Evolutionary conservation across 1,284 basidiomycete species (phyloP).

Genomic region (Malassezia furfur): DNA sequence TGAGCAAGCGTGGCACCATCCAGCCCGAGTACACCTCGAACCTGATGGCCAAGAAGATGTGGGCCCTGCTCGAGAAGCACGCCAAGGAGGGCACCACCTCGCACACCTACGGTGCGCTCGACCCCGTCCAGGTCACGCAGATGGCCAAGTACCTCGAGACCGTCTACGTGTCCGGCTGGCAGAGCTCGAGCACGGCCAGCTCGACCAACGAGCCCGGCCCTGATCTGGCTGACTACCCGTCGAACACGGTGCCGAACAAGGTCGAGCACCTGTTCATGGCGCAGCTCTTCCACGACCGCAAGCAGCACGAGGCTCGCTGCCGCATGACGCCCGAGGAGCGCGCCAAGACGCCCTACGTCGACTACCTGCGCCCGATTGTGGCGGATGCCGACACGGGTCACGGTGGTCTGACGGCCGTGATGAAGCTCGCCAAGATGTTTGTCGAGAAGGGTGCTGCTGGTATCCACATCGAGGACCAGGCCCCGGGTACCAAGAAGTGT

Average conservation of each 20-base stretch:
- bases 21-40: constrained; percentile 77
- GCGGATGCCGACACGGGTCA: constrained; percentile 58
- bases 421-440: constrained; percentile 89
- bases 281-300: constrained; percentile 47
- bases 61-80: constrained; percentile 57
- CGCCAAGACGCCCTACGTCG: constrained; percentile 43
- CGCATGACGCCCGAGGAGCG: constrained; percentile 32
- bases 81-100: constrained; percentile 57
- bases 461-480: constrained; percentile 83
- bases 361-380: constrained; percentile 46
- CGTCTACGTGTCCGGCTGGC: constrained; percentile 49
- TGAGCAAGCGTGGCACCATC: constrained; percentile 83
- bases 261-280: constrained; percentile 48
- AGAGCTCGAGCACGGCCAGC: constrained; percentile 44
- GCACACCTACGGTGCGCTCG: constrained; percentile 93
- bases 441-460: constrained; percentile 80
- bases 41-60: constrained; percentile 78
- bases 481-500: constrained; percentile 67
- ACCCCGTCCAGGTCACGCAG: constrained; percentile 74
- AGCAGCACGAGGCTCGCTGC: constrained; percentile 45
- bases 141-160: constrained; percentile 49
- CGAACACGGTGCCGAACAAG: constrained; percentile 78
- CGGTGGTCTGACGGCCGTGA: constrained; percentile 83
- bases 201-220: constrained; percentile 48
- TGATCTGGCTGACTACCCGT: constrained; percentile 78